These are phyloP conservation scores for Ustilago curta DNA, from an alignment of 1,284 basidiomycete species.

Conservation along the genomic window DNA sequence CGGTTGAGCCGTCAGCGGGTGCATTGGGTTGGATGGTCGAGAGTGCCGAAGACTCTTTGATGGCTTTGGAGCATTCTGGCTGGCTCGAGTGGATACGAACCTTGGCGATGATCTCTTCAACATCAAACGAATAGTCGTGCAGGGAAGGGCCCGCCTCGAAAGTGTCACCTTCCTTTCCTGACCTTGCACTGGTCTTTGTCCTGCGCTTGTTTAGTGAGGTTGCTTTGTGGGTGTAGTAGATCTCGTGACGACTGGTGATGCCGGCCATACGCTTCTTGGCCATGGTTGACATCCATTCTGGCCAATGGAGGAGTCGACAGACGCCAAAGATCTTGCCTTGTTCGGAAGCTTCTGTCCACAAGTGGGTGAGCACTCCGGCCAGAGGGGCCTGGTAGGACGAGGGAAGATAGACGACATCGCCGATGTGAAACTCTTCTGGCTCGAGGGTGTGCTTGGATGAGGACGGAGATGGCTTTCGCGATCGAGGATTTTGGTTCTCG, in stretches of 20 bases:
- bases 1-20: background rate
- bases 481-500: slow-evolving; percentile 30
- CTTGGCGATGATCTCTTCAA: slow-evolving; percentile 49
- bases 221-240: slow-evolving; percentile 58
- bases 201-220: slow-evolving; percentile 34
- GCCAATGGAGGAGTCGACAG: slow-evolving; percentile 52
- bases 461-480: slow-evolving; percentile 15
- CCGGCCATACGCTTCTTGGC: slow-evolving; percentile 52
- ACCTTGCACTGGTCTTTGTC: slow-evolving; percentile 40
- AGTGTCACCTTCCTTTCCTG: slow-evolving; percentile 41
- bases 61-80: slow-evolving; percentile 28
- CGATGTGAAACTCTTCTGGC: slow-evolving; percentile 45
- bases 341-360: slow-evolving; percentile 45
- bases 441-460: slow-evolving; percentile 23
- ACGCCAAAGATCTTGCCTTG: slow-evolving; percentile 52
- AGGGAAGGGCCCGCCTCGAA: slow-evolving; percentile 50
- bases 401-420: slow-evolving; percentile 51
- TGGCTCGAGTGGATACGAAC: slow-evolving; percentile 32
- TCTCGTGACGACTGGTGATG: slow-evolving; percentile 51
- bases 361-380: slow-evolving; percentile 46
- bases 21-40: slow-evolving; percentile 13
- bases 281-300: slow-evolving; percentile 55
- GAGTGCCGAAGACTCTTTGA: slow-evolving; percentile 35
- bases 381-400: slow-evolving; percentile 53
- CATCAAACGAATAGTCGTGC: slow-evolving; percentile 49